Evolutionary conservation across 352 stramenopile species (phyloP).

Genomic region (Globisporangium acanthophoron): DNA sequence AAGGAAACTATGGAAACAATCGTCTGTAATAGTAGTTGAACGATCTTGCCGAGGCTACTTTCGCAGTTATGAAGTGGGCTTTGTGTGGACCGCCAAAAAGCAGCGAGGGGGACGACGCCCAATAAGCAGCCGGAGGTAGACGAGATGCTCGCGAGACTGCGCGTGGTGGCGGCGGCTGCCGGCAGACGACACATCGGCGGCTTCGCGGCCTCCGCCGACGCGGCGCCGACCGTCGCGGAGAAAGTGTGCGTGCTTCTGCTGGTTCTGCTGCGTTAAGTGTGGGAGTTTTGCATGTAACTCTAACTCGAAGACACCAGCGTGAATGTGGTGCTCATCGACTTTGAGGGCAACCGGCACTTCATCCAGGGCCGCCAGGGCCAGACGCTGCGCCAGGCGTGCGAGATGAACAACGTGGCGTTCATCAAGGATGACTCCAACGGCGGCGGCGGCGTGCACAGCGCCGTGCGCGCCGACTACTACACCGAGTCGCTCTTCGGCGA

Average conservation of each 20-base stretch:
- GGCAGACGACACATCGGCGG: constrained; percentile 49
- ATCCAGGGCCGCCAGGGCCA: constrained; percentile 76
- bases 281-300: background rate
- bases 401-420: constrained; percentile 66
- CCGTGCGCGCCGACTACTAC: constrained; percentile 69
- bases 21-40: background rate
- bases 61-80: background rate
- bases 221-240: constrained; percentile 40
- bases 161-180: constrained; percentile 14
- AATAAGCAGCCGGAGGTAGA: background rate
- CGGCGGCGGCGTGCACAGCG: constrained; percentile 64
- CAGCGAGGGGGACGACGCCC: background rate
- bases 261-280: background rate
- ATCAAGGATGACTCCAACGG: constrained; percentile 86
- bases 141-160: constrained; percentile 38
- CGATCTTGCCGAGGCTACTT: background rate
- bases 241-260: constrained; percentile 38
- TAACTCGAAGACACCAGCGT: constrained; percentile 29
- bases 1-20: too few relatives aligned
- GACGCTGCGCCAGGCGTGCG: constrained; percentile 77
- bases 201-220: constrained; percentile 25
- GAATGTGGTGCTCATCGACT: constrained; percentile 84
- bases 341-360: constrained; percentile 82
- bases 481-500: constrained; percentile 87
- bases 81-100: constrained; percentile 1